Base-by-base conservation (phyloP, 495 filamentous ascomycete genomes). In the Tuber umbilicatum region DNA sequence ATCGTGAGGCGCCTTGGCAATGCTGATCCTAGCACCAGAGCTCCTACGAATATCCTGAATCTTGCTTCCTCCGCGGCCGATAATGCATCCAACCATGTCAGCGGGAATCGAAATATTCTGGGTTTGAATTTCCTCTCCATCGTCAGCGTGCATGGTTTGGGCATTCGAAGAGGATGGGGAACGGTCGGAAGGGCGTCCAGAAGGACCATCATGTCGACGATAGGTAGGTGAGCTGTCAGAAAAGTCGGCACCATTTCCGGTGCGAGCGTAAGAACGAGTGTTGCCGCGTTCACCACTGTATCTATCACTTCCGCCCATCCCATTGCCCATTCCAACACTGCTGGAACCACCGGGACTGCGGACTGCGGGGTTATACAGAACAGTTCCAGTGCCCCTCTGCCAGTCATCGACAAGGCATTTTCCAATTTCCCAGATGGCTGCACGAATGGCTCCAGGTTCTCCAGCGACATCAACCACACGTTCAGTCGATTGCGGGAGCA, bases 51-150 rank as follows among this genome's bases (percentile, higher is more conserved):
- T 99, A 85, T 99, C 95, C 82, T 92, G 96, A 82, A 99, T 99
- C 88, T 98, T 99, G 86, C 87, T 92, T 73, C 95, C 95, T 67
- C 86, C 92, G 73, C 94, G 90, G 74, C 95, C 95, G 83, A 99
- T 99, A 85, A 99, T 99, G 86, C 95, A 99, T 73, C 95, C 95
- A 84, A 99, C 95, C 95, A 99, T 99, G 85, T 99, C 95, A 37
- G 95, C 91, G 42, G 95, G 95, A 81, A 99, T 99, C 85, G 93
- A 97, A 86, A 99, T 99, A 85, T 98, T 98, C 81, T 99, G 96
- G 9, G 95, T 99, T 85, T 97, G 95, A 70, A 97, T 90, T 83
- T 97, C 94, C 83, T 99, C 96, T 69, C 96, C 95, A 73, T 98
- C 94, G 82, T 97, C 96, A 73, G 94, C 93, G 74, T 93, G 89